Evolutionary conservation across 2,329 filamentous ascomycete species (phyloP).

Genomic region (Mollisiaceae sp.): DNA sequence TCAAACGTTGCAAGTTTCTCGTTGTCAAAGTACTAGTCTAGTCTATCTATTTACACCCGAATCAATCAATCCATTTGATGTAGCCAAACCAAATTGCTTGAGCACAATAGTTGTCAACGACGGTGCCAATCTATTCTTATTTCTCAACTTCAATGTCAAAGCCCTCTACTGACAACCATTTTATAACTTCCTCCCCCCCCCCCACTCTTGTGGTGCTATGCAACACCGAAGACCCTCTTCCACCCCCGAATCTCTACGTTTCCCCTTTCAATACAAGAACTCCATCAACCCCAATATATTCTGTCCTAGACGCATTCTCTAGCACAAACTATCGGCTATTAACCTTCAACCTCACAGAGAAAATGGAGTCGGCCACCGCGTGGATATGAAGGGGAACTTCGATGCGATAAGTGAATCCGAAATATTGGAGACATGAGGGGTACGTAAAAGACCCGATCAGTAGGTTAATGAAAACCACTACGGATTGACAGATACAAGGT

Average conservation of each 20-base stretch:
- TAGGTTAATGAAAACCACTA: too few species aligned
- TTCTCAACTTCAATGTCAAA: neutral
- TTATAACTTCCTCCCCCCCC: neutral
- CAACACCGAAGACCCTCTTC: neutral
- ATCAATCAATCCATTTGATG: neutral
- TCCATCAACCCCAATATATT: neutral
- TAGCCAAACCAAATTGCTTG: neutral
- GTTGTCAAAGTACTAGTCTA: neutral
- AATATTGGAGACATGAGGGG: too few species aligned
- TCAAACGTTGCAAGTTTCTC: too few species aligned
- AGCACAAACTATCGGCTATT: neutral
- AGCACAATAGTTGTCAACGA: neutral
- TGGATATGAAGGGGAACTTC: too few species aligned
- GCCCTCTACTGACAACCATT: neutral
- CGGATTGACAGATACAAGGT: too few species aligned
- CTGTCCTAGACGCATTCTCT: neutral
- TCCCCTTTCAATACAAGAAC: neutral
- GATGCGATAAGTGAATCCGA: too few species aligned
- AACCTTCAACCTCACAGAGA: neutral
- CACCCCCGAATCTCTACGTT: neutral
- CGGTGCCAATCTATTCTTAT: neutral
- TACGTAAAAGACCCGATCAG: too few species aligned
- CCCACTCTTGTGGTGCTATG: neutral
- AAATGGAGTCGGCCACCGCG: too few species aligned
- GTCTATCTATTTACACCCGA: neutral